Conservation (phyloP, 371 early-diverging fungal species). For the Rhizopus stolonifer region DNA sequence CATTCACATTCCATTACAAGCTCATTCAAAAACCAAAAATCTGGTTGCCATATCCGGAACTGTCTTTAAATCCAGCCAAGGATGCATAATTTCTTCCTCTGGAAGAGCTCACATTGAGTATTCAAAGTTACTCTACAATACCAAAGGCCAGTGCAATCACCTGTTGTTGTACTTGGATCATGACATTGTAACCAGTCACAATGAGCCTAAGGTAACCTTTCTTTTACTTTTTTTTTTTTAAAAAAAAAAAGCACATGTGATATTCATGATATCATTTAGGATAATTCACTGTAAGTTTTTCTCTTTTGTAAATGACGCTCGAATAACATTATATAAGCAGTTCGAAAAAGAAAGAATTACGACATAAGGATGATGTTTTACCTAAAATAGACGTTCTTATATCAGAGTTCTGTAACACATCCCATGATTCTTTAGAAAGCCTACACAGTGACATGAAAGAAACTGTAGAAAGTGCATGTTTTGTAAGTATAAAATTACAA, state of each 20-base stretch:
- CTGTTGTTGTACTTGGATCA: constrained; percentile 24
- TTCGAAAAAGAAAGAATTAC: no score
- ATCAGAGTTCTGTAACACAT: constrained; percentile 20
- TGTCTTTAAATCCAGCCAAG: not conserved
- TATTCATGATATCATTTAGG: not conserved
- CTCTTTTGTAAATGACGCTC: not conserved
- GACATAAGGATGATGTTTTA: no score
- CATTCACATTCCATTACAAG: not conserved
- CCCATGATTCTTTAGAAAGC: not conserved
- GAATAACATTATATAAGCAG: no score
- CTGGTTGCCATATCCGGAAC: not conserved
- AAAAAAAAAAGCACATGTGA: no score
- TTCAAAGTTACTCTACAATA: constrained; percentile 16
- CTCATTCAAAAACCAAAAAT: not conserved
- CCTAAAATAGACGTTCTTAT: constrained; percentile 13
- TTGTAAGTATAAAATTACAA: no score
- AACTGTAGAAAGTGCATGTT: no score
- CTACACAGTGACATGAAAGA: no score
- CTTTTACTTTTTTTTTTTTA: no score
- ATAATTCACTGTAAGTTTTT: not conserved
- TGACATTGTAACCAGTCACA: not conserved
- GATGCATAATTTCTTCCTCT: not conserved
- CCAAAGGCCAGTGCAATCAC: constrained; percentile 19
- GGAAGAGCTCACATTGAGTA: constrained; percentile 1
- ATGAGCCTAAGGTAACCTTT: no score